Base-by-base conservation (phyloP, 805 yeast genomes). In the Kodamaea hsintzibuensis region DNA sequence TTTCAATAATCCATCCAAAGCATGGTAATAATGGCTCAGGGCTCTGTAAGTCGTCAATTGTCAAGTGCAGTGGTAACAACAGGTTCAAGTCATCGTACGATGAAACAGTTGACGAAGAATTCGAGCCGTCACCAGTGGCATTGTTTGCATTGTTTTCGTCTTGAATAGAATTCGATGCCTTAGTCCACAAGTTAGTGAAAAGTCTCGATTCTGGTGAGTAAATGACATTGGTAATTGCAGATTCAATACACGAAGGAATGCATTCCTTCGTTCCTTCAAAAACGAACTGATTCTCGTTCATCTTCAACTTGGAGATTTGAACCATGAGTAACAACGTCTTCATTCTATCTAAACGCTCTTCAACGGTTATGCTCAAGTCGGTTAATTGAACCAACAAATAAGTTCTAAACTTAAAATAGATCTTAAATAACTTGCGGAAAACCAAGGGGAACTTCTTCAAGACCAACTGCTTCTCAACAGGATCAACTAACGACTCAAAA, bases 1-100 rank as follows among this genome's bases (percentile, higher is more conserved):
- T 83, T 61, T 88, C 93, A 19, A 88, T 75, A 49, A 91, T 76
- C 98, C 98, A 93, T 9, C 98, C 98, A 55, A 91, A 82, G 63
- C 97, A 92, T 1, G 96, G 95, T 5, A 91, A 82, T 49, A 89
- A 71, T 0, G 85, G 78, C 51, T 78, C 76, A 54, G 67, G 57
- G 57, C 55, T 57, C 27, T 54, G 57, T 46, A 75, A 65, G 47
- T 72, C 77, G 1, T 59, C 48, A 3, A 58, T 51, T 3, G 59
- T 59, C 14, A 76, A 51, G 13, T 59, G 53, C 1, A 51, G 52
- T 0, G 80, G 80, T 46, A 76, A 61, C 25, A 76, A 61, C 49
- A 59, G 59, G 46, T 62, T 56, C 19, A 76, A 50, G 52, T 67
- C 69, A 44, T 73, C 75, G 58, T 57, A 68, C 1, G 55, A 25